Percentiles rank a stretch among this genome's conserved stretches.
Evolutionary conservation across 352 stramenopile species (phyloP).

Genomic region (Globisporangium radiosum): DNA sequence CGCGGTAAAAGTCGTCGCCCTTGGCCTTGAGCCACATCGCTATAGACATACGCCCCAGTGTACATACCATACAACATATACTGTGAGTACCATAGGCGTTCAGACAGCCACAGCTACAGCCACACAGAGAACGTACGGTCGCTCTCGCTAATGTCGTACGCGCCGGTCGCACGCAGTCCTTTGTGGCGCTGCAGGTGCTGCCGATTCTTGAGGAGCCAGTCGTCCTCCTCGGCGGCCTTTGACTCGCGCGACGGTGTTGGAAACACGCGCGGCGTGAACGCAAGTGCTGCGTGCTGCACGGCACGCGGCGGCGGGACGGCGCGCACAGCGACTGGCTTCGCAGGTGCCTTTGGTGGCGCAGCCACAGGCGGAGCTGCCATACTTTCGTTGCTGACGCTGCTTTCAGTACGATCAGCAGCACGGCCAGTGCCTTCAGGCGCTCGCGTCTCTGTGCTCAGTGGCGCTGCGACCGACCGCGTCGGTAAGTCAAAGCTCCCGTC

Average conservation of each 20-base stretch:
- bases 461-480: neutral
- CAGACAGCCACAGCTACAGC: neutral
- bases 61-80: neutral
- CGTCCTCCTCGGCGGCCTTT: slow-evolving; percentile 73
- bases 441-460: neutral
- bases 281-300: slow-evolving; percentile 38
- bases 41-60: slow-evolving; percentile 8
- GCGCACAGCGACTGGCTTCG: slow-evolving; percentile 6
- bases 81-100: neutral
- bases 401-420: neutral
- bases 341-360: slow-evolving; percentile 1
- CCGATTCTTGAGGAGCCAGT: slow-evolving; percentile 81
- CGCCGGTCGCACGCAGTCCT: slow-evolving; percentile 31
- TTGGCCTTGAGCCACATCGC: slow-evolving; percentile 84
- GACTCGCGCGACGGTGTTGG: slow-evolving; percentile 74
- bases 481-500: slow-evolving; percentile 52
- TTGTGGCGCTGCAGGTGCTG: slow-evolving; percentile 74
- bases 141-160: slow-evolving; percentile 81
- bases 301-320: slow-evolving; percentile 38
- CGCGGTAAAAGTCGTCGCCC: slow-evolving; percentile 77
- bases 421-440: no score
- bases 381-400: slow-evolving; percentile 9
- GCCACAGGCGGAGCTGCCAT: slow-evolving; percentile 1
- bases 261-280: slow-evolving; percentile 75
- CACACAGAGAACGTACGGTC: slow-evolving; percentile 50